Conservation (phyloP, 805 yeast genomes). For the Nakazawaea ishiwadae region DNA sequence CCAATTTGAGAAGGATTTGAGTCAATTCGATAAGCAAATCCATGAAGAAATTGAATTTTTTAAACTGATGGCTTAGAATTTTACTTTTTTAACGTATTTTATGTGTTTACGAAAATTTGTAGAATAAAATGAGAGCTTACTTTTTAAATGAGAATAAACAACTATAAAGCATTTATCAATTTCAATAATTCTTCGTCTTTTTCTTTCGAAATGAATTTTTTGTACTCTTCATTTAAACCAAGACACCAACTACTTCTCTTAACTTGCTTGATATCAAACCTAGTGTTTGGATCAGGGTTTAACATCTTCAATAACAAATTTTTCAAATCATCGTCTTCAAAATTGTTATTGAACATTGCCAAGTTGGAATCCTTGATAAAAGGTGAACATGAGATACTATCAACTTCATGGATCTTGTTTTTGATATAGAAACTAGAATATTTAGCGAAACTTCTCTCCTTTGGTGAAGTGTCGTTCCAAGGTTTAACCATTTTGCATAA, state of each 20-base stretch:
- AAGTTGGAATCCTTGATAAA: conserved; percentile 3
- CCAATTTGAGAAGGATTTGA: background rate
- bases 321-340: conserved; percentile 13
- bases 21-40: background rate
- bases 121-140: background rate
- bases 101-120: too few relatives aligned
- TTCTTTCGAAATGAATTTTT: conserved; percentile 17
- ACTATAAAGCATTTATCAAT: conserved; percentile 11
- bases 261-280: conserved; percentile 19
- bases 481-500: conserved; percentile 40
- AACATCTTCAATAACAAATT: conserved; percentile 22
- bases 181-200: conserved; percentile 23
- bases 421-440: conserved; percentile 8
- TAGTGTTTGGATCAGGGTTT: conserved; percentile 22
- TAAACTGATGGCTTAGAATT: conserved; percentile 5
- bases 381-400: background rate
- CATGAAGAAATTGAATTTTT: conserved; percentile 1
- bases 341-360: background rate
- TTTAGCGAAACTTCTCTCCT: conserved; percentile 18
- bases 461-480: conserved; percentile 37
- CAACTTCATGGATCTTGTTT: conserved; percentile 2
- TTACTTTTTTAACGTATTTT: too few relatives aligned
- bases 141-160: background rate
- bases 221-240: conserved; percentile 16
- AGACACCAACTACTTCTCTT: conserved; percentile 27